Base-by-base conservation (phyloP, 2,329 filamentous ascomycete species). In the Chalaropsis thielavioides region DNA sequence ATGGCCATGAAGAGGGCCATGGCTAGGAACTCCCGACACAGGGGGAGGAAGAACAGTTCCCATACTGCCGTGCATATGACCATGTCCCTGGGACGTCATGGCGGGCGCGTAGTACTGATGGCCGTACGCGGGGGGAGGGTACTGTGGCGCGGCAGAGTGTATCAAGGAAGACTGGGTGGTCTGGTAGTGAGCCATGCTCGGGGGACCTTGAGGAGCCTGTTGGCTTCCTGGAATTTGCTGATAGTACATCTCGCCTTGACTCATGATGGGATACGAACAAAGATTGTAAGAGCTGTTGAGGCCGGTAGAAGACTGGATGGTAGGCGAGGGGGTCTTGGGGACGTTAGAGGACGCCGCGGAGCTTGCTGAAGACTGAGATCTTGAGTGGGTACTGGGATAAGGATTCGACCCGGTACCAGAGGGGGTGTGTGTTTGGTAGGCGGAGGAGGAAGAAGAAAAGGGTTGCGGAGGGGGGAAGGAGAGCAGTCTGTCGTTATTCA, bases 211-310 rank as follows among this genome's bases (percentile, higher is more conserved):
- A 10, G 89, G 86, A 71, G 88, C 88, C 67, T 85, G 81, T 73
- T 89, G 89, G 67, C 86, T 87, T 69, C 86, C 83, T 71, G 89
- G 88, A 79, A 95, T 86, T 75, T 94, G 89, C 71, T 83, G 79
- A 72, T 94, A 91, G 75, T 95, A 94, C 86, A 95, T 89, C 71
- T 95, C 92, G 70, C 85, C 82, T 76, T 88, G 87, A 78, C 95
- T 95, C 92, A 96, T 96, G 76, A 79, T 77, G 71, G 76, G 72
- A 68, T 79, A 79, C 22, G 77, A 75, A 75, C 77, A 78, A 64
- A 72, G 72, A 44, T 74, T 71, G 27, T 75, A 71, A 15, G 76
- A 73, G 56, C 75, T 74, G 51, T 76, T 74, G 56, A 80, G 73
- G 61, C 75, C 73, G 62, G 73, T 72, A 69, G 80, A 80, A 59